Base-by-base conservation (phyloP, 441 rosid genomes). In the Populus trichocarpa region DNA sequence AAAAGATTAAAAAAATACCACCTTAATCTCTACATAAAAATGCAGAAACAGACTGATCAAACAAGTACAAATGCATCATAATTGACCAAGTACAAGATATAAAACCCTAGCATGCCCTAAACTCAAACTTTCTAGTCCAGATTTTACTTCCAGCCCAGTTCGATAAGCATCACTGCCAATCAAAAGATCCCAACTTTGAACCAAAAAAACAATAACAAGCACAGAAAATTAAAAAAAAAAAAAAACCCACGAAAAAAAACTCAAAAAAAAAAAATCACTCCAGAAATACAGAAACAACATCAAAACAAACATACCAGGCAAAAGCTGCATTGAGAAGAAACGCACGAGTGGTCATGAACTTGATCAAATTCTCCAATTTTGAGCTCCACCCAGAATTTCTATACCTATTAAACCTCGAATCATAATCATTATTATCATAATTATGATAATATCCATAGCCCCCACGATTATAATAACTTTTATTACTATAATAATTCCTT, bases 241-340 rank as follows among this genome's bases (percentile, higher is more conserved):
- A 12, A 28, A 50, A 69, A 32, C 14, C 22, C n/a, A 36, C 5
- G 23, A 69, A 35, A 22, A 23, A 38, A 12, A 28, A 50, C 18
- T 1, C 12, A 3, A 8, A 5, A 53, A 13, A 18, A 10, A 33
- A 40, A 5, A 5, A 40, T 6, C 50, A 59, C 3, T 14, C 20
- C 68, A 32, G 50, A 18, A 14, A 40, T 26, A 61, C 16, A 75
- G 36, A 42, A 70, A 26, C 2, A 25, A 33, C 42, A 14, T 66
- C 28, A 18, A 53, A 71, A 22, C 42, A 14, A 28, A 16, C 18
- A 72, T 86, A 93, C 97, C 98, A 88, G 50, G 90, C 93, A 42
- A 93, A 89, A 64, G 88, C 90, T 8, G 81, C 83, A 76, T 92
- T 90, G 69, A 91, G 90, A 16, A 93, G 92, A 81, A 91, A 89